These are phyloP conservation scores for Handroanthus guayacan DNA, from an alignment of 257 asterid genomes.

Conservation along the genomic window DNA sequence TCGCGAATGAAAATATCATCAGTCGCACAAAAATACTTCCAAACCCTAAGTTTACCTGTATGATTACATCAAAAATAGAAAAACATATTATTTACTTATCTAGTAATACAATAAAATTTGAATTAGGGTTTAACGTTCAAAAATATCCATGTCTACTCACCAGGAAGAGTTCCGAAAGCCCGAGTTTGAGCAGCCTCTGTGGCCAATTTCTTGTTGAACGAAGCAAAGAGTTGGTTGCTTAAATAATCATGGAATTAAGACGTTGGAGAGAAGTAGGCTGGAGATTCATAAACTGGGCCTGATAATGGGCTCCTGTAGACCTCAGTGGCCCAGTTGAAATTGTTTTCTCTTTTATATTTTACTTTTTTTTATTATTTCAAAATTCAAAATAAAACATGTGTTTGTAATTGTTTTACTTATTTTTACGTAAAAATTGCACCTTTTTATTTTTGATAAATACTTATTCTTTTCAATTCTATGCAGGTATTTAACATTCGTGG, in stretches of 20 bases:
- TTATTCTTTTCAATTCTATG: too few species aligned
- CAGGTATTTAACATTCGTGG: too few species aligned
- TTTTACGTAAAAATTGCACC: too few species aligned
- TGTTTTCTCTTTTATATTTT: neutral
- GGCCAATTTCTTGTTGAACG: neutral
- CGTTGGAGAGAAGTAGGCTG: slow-evolving; percentile 18
- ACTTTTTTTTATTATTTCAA: neutral
- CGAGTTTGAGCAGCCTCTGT: slow-evolving; percentile 20
- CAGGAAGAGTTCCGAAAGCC: slow-evolving; percentile 9
- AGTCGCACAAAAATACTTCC: neutral
- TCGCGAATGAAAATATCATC: slow-evolving; percentile 13
- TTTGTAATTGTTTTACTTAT: too few species aligned
- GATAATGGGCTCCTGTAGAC: neutral
- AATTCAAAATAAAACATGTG: too few species aligned
- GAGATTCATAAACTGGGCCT: neutral
- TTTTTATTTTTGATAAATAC: too few species aligned
- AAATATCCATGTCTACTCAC: slow-evolving; percentile 14
- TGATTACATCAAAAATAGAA: neutral
- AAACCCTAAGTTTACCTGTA: slow-evolving; percentile 35
- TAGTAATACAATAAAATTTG: slow-evolving; percentile 1
- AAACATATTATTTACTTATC: slow-evolving; percentile 1
- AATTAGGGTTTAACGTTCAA: slow-evolving; percentile 44
- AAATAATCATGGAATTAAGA: neutral
- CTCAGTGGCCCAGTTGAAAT: neutral
- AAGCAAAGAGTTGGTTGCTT: neutral